Base-by-base conservation (phyloP, 352 stramenopile genomes). In the Proteromonas lacertae region DNA sequence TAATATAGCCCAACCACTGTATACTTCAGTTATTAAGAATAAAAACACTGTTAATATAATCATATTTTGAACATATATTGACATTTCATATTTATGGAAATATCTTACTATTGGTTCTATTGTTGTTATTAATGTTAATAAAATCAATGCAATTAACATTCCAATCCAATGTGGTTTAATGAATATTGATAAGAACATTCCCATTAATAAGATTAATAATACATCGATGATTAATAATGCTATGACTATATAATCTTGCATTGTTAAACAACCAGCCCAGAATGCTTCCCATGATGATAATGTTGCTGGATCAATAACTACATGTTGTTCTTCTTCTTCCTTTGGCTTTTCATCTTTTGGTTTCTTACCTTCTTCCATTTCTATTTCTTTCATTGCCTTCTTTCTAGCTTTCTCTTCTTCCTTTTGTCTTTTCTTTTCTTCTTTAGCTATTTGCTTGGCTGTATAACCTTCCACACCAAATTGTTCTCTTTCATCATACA, bases 201-300 rank as follows among this genome's bases (percentile, higher is more conserved):
- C 36, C 2, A 42, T 19, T 12, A 42, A 22, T 25, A 42, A 28
- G 1, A 42, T 29, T n/a, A 42, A 19, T 3, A 30, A n/a, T 1
- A 42, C 1, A 21, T 8, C 36, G 4, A 6, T 1, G 19, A 23
- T 35, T 16, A n/a, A 42, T 2, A 12, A 28, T 5, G 5, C 9
- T 17, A 42, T 4, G 13, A 17, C 18, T 12, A 25, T 16, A 9
- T 34, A 42, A 4, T 42, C 36, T 12, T 29, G 4, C 1, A 1
- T 3, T 12, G 12, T 35, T 8, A 42, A 16, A 30, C 35, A 30
- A 21, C 36, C 36, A 2, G 2, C 7, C 2, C 2, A 34, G 1
- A 35, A 19, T 17, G 36, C 36, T 18, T 42, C 28, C 10, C 16
- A 19, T 8, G 35, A 42, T 12, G 7, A 8, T 6, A 42, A 9